Base-by-base conservation (phyloP, 208 protist species). In the Leishmania mexicana region DNA sequence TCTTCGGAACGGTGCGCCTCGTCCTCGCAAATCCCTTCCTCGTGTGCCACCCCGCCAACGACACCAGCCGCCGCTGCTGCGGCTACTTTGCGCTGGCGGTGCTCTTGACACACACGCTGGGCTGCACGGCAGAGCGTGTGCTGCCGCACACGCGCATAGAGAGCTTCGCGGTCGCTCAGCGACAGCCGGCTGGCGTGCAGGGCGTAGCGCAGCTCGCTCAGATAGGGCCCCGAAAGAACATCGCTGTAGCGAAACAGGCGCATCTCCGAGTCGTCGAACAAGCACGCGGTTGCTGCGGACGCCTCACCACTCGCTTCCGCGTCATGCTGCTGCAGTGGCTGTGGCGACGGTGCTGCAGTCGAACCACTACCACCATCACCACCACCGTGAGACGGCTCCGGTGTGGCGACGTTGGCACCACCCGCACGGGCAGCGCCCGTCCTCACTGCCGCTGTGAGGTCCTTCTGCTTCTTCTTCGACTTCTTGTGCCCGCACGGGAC, bases 161-260 rank as follows among this genome's bases (percentile, higher is more conserved):
- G 72, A 3, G 88, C 81, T 72, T 95, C 92, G 3, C 93, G 88
- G 21, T 91, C 80, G n/a, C 87, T 87, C 11, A 95, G 83, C 4
- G 89, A 86, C 3, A 92, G 79, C 21, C 82, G 78, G 11, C 83
- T 79, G 72, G 87, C 83, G 71, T 96, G 93, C 49, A 95, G 64
- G 38, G 84, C 78, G 31, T 72, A 80, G 0, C 80, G 90, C 54
- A 94, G 35, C 24, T 81, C 67, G 3, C 42, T 31, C 31, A 95
- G 35, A 76, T 90, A 89, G 5, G 4, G 31, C 0, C 51, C n/a
- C 0, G 78, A 65, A 1, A 96, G 76, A 35, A 94, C 86, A 75
- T 96, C 91, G 65, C 83, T 83, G 86, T 94, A 96, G 19, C 77
- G 74, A 60, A 94, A 90, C 0, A 95, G 45, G 67, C 81, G 84